Conservation (phyloP, 164 flowering plant species). For the Santalum album region DNA sequence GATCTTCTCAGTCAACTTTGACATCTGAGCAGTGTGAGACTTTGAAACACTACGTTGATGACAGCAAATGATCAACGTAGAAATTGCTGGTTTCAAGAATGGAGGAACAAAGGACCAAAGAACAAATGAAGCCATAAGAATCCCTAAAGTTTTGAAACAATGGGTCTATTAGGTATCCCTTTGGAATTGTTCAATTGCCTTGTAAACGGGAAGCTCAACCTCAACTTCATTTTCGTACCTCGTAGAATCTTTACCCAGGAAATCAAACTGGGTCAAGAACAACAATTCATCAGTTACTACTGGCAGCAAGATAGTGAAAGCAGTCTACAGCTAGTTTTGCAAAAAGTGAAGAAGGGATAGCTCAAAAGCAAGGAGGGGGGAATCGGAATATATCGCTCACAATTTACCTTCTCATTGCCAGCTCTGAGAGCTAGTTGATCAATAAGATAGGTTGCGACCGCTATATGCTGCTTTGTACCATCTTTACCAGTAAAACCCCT, state of each 20-base stretch:
- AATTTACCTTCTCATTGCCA: constrained; percentile 92
- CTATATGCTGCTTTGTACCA: constrained; percentile 59
- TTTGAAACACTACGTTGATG: constrained; percentile 93
- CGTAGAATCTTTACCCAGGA: constrained; percentile 99
- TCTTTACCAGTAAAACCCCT: constrained; percentile 65
- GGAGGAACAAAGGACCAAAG: too few species aligned
- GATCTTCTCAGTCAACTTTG: constrained; percentile 60
- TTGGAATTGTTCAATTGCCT: constrained; percentile 76
- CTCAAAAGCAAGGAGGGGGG: not conserved
- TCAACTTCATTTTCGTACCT: constrained; percentile 76
- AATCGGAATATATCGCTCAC: not conserved
- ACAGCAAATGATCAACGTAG: constrained; percentile 94
- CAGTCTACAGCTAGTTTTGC: too few species aligned
- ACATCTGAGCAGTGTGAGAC: constrained; percentile 72
- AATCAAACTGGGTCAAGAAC: constrained; percentile 75
- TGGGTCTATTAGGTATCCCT: constrained; percentile 33
- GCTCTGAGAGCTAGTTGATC: constrained; percentile 99
- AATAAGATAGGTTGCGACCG: constrained; percentile 97
- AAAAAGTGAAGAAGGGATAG: too few species aligned
- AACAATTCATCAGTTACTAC: constrained; percentile 1
- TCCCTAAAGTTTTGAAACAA: too few species aligned
- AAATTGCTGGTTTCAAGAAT: too few species aligned
- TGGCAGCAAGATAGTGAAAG: too few species aligned
- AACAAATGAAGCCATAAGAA: too few species aligned
- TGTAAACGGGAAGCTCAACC: constrained; percentile 78